phyloP scores from a whole-genome alignment of 2,329 filamentous ascomycete genomes.

The Aspergillus alliaceus region DNA sequence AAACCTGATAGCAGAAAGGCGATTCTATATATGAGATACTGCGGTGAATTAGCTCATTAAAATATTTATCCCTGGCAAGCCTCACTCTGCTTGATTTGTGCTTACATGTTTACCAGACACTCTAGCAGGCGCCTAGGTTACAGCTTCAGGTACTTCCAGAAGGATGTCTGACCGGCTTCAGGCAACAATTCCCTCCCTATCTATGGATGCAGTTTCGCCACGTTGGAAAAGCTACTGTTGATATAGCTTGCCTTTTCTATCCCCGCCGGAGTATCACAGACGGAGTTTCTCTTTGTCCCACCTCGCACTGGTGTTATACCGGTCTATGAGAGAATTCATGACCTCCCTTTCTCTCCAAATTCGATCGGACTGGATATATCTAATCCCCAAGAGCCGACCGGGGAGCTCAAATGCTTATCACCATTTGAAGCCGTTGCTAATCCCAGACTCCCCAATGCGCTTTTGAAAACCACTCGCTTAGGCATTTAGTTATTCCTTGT shows the following conservation, averaged over 20 bases:
- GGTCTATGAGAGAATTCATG: background rate
- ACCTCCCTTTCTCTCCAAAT: background rate
- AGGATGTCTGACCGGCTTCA: too few relatives aligned
- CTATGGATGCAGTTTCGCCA: constrained; percentile 1
- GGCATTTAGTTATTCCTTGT: background rate
- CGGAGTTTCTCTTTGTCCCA: constrained; percentile 14
- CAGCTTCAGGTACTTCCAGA: background rate
- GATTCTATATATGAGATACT: background rate
- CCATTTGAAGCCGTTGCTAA: too few relatives aligned
- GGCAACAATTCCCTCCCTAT: too few relatives aligned
- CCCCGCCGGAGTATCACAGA: constrained; percentile 17
- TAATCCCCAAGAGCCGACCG: background rate
- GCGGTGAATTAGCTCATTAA: background rate
- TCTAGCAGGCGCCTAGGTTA: too few relatives aligned
- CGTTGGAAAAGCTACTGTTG: background rate
- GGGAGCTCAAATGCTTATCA: too few relatives aligned
- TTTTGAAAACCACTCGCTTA: background rate
- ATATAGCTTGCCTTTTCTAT: background rate
- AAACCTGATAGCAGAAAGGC: background rate
- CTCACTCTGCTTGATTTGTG: background rate
- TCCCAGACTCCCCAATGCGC: background rate
- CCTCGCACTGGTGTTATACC: background rate
- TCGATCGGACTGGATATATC: background rate
- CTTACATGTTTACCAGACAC: background rate
- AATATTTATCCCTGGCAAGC: background rate